Evolutionary conservation across 2,329 filamentous ascomycete genomes (phyloP).

Genomic region (Trichoderma sp.): DNA sequence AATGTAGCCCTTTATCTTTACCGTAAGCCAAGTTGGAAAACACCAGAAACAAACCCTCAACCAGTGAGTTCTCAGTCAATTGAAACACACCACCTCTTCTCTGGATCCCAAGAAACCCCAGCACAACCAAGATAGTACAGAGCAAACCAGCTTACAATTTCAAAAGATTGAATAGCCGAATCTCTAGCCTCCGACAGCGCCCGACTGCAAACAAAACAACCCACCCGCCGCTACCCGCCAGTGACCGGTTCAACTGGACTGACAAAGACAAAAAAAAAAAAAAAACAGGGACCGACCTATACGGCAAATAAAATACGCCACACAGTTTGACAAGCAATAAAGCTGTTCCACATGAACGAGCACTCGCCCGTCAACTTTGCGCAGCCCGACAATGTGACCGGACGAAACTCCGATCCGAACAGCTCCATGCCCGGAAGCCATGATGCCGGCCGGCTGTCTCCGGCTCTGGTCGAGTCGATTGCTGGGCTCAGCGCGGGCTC

Average conservation of each 20-base stretch:
- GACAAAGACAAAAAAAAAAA: not conserved
- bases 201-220: not conserved
- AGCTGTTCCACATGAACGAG: constrained; percentile 15
- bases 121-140: not conserved
- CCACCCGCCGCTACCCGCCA: constrained; percentile 9
- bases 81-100: not conserved
- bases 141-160: not conserved
- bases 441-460: constrained; percentile 59
- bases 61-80: not conserved
- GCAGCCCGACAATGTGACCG: constrained; percentile 27
- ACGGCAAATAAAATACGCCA: not conserved
- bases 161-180: not conserved
- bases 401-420: constrained; percentile 8
- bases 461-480: constrained; percentile 79
- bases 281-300: not conserved
- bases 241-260: not conserved
- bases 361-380: constrained; percentile 6
- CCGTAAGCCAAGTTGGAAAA: not conserved
- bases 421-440: constrained; percentile 47
- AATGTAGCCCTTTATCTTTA: not conserved
- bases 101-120: not conserved
- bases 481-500: constrained; percentile 88
- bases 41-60: not conserved
- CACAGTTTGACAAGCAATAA: not conserved
- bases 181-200: not conserved